Conservation (phyloP, 805 yeast species). For the Myxozyma geophila region DNA sequence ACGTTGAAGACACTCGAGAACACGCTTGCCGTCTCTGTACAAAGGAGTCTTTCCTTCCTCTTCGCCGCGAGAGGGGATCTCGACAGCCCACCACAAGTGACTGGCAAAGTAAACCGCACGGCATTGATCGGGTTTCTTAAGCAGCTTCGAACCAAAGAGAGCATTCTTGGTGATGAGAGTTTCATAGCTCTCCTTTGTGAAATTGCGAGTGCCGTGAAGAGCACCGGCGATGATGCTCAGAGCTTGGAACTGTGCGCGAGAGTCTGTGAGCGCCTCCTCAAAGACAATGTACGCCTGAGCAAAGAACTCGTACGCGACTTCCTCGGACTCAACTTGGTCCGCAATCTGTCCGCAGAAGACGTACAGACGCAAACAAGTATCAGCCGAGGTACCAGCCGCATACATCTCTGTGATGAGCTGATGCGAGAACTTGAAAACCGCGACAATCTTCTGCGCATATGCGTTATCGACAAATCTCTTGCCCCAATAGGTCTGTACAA, state of each 20-base stretch:
- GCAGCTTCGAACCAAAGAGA: conserved; percentile 80
- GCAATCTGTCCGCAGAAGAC: conserved; percentile 74
- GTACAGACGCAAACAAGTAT: conserved; percentile 52
- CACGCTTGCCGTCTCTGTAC: conserved; percentile 66
- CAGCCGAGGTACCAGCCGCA: conserved; percentile 46
- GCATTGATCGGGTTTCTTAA: conserved; percentile 94
- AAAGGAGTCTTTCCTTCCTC: conserved; percentile 50
- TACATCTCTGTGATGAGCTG: conserved; percentile 69
- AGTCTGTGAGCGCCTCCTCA: conserved; percentile 65
- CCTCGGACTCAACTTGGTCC: conserved; percentile 72
- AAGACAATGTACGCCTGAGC: conserved; percentile 85
- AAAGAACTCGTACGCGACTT: conserved; percentile 82
- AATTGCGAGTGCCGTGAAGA: conserved; percentile 57
- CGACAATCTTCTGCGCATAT: conserved; percentile 46
- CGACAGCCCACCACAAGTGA: conserved; percentile 93
- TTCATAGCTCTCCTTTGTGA: conserved; percentile 73
- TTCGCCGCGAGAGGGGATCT: conserved; percentile 54
- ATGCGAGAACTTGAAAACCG: conserved; percentile 75
- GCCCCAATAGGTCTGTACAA: conserved; percentile 56
- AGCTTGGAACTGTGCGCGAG: conserved; percentile 59
- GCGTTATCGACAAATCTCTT: conserved; percentile 37
- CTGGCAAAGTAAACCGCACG: conserved; percentile 85
- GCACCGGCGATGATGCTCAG: conserved; percentile 56
- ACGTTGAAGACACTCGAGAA: conserved; percentile 87
- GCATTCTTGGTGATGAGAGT: conserved; percentile 82